Evolutionary conservation across 2,329 filamentous ascomycete genomes (phyloP), one percentile per base, ranked within the genome.

Genomic region (Dendrostoma leiphaemia): DNA sequence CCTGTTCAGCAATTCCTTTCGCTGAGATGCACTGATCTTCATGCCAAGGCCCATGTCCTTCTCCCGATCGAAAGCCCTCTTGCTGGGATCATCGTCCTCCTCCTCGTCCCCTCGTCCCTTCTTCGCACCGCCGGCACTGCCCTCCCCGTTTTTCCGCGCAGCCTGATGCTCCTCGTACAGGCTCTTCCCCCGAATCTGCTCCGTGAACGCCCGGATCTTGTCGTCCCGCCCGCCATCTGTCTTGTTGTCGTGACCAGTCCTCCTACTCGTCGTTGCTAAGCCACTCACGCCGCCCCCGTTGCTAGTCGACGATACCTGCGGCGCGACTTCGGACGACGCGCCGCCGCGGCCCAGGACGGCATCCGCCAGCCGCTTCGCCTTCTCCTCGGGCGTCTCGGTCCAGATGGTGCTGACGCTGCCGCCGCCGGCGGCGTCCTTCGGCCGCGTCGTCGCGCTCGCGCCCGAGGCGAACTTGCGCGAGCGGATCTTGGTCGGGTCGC

Each of bases 361-460:
- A 67, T 96, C 85, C 62, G 88, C 86, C 21, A 97, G 72, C 35
- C 90, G 81, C 69, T 88, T 86, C 54, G 89, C 83, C 69, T 95
- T 96, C 71, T 97, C 83, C 67, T 93, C 89, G 0, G 91, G 89
- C 8, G 91, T 96, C 70, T 97, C 93, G 1, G 90, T 92, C 93
- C 93, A 97, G 40, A 93, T 84, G 21, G 83, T 84, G 65, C 82
- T 81, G 43, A 90, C 79, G 12, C 79, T 79, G 58, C 74, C 74
- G 17, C 57, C 57, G 1, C 67, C 63, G 4, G 67, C 66, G 3
- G 73, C 69, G n/a, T 70, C 69, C 12, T 74, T 73, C 4, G 53
- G 41, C 29, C 55, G 35, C 26, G 55, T 41, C 6, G 55, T 40
- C 23, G 51, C 55, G 13, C 46, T 48, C 15, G 47, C 51, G 12